phyloP scores from a whole-genome alignment of 352 stramenopile species.

The Phytophthora constricta region DNA sequence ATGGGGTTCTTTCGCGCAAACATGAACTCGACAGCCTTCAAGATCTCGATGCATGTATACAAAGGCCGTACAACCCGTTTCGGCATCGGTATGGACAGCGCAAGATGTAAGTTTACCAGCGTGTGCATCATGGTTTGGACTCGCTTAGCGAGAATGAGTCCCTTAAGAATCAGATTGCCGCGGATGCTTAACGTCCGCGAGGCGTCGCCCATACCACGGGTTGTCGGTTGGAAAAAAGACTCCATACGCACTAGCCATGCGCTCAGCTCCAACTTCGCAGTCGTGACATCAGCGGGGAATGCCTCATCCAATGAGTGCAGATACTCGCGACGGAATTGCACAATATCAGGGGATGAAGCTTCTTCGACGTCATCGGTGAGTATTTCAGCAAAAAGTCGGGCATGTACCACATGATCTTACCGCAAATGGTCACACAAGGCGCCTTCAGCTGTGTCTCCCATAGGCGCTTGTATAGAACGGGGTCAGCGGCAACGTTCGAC shows the following conservation, averaged over 20 bases:
- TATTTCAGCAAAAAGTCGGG: conserved; percentile 90
- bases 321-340: conserved; percentile 83
- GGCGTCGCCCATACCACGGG: conserved; percentile 70
- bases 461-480: conserved; percentile 90
- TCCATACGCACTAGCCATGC: conserved; percentile 90
- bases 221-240: conserved; percentile 89
- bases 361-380: conserved; percentile 84
- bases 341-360: conserved; percentile 79
- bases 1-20: conserved; percentile 89
- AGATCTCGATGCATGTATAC: conserved; percentile 90
- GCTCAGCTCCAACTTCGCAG: conserved; percentile 81
- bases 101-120: conserved; percentile 89
- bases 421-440: conserved; percentile 84
- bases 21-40: conserved; percentile 95
- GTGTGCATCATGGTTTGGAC: conserved; percentile 93
- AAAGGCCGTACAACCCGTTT: conserved; percentile 86
- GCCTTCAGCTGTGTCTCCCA: conserved; percentile 89
- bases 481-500: conserved; percentile 85
- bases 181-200: conserved; percentile 83
- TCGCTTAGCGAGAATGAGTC: conserved; percentile 88
- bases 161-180: conserved; percentile 92
- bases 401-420: conserved; percentile 87
- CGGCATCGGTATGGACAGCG: conserved; percentile 85
- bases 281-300: conserved; percentile 79
- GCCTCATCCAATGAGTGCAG: conserved; percentile 81